Conservation (phyloP, 2,329 filamentous ascomycete genomes). For the Chrysosporium keratinophilum region DNA sequence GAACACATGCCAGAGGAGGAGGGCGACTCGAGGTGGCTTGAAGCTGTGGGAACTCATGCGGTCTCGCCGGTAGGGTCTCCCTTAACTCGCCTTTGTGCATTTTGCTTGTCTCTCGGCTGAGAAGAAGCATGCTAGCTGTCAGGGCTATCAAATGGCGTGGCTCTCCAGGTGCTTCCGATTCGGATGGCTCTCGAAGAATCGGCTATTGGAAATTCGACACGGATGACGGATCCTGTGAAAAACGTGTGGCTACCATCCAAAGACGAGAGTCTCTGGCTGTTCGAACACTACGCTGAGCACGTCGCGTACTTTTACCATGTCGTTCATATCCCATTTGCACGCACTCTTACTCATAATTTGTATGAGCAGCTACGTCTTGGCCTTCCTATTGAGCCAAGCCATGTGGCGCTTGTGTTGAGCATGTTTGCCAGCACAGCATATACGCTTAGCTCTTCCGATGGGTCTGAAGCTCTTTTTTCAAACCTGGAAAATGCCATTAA, state of each 20-base stretch:
- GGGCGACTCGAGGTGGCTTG: too few relatives aligned
- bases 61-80: too few relatives aligned
- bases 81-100: too few relatives aligned
- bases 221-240: neutral
- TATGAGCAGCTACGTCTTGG: slow-evolving; percentile 23
- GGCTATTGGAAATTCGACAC: too few relatives aligned
- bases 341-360: slow-evolving; percentile 22
- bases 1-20: too few relatives aligned
- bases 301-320: slow-evolving; percentile 32
- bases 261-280: slow-evolving; percentile 23
- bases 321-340: slow-evolving; percentile 23
- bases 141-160: too few relatives aligned
- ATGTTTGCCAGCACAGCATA: slow-evolving; percentile 22
- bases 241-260: slow-evolving; percentile 21
- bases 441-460: neutral
- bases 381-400: slow-evolving; percentile 18
- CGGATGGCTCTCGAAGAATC: slow-evolving; percentile 9
- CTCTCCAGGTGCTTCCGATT: slow-evolving; percentile 18
- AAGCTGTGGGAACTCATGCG: too few relatives aligned
- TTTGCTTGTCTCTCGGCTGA: too few relatives aligned
- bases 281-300: slow-evolving; percentile 27
- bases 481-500: neutral
- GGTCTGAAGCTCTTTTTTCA: neutral
- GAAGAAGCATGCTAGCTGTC: too few relatives aligned
- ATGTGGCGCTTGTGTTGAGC: slow-evolving; percentile 28